phyloP scores from a whole-genome alignment of 495 filamentous ascomycete species.

The Massariosphaeria phaeospora region DNA sequence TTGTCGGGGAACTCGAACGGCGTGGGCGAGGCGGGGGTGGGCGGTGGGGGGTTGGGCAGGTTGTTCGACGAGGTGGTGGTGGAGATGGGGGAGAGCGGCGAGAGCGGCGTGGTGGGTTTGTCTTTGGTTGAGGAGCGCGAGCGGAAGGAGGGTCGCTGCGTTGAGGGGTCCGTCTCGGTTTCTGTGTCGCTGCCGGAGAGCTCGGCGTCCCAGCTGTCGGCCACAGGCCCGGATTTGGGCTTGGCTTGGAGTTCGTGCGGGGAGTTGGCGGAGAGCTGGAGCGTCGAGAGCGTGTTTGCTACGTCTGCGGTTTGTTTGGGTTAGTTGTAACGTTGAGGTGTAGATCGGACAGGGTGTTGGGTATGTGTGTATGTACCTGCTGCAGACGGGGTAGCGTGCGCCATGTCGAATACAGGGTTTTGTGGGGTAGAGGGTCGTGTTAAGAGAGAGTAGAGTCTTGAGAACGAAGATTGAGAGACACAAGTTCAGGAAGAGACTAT shows the following conservation, averaged over 20 bases:
- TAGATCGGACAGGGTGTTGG: background rate
- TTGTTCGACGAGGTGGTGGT: slow-evolving; percentile 26
- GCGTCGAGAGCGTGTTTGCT: slow-evolving; percentile 27
- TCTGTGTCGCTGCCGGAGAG: slow-evolving; percentile 46
- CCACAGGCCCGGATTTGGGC: slow-evolving; percentile 47
- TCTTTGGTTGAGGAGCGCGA: slow-evolving; percentile 45
- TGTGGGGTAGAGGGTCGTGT: slow-evolving; percentile 14
- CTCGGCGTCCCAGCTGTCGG: slow-evolving; percentile 87
- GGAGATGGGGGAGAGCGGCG: slow-evolving; percentile 33
- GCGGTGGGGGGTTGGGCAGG: slow-evolving; percentile 23
- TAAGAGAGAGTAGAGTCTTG: background rate
- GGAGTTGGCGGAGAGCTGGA: slow-evolving; percentile 43
- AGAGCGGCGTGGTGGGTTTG: no score
- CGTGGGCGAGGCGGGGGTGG: slow-evolving; percentile 32
- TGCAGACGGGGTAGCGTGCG: slow-evolving; percentile 27
- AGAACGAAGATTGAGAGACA: background rate
- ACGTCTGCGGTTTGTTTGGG: slow-evolving; percentile 24
- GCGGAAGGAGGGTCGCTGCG: slow-evolving; percentile 30
- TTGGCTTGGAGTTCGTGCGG: slow-evolving; percentile 40
- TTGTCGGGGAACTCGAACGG: slow-evolving; percentile 25
- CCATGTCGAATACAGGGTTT: background rate
- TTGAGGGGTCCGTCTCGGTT: slow-evolving; percentile 39
- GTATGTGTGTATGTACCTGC: slow-evolving; percentile 14
- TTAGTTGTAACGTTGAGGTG: no score
- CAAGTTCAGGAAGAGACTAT: background rate